Conservation (phyloP, 352 stramenopile genomes). For the Phytophthora pini region DNA sequence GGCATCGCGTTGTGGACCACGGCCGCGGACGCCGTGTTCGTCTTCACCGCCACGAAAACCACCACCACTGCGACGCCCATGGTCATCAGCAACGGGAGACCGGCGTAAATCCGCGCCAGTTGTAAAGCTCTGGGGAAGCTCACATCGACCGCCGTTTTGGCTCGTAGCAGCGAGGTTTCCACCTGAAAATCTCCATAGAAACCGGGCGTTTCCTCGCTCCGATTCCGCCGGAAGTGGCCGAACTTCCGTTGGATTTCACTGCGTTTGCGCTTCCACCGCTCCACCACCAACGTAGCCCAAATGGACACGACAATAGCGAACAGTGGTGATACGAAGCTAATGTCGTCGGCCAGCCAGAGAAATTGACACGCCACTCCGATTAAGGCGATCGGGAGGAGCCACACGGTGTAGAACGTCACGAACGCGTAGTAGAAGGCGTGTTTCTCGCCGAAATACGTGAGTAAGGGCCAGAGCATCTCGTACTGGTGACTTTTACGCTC, state of each 20-base stretch:
- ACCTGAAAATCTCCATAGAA: slow-evolving; percentile 84
- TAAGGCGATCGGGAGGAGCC: slow-evolving; percentile 67
- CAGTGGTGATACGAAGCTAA: slow-evolving; percentile 49
- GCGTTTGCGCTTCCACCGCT: slow-evolving; percentile 92
- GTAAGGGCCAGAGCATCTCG: slow-evolving; percentile 80
- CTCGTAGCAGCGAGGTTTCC: slow-evolving; percentile 38
- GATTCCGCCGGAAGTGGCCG: slow-evolving; percentile 74
- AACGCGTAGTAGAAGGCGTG: slow-evolving; percentile 85
- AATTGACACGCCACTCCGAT: slow-evolving; percentile 58
- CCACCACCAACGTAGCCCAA: slow-evolving; percentile 87
- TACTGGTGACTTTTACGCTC: slow-evolving; percentile 72
- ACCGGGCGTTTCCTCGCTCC: slow-evolving; percentile 48
- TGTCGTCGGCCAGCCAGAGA: slow-evolving; percentile 39
- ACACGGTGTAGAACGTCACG: slow-evolving; percentile 75
- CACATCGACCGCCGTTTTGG: slow-evolving; percentile 54
- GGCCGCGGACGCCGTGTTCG: slow-evolving; percentile 34
- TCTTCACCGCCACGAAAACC: slow-evolving; percentile 69
- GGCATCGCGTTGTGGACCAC: slow-evolving; percentile 36
- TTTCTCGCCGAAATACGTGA: slow-evolving; percentile 87
- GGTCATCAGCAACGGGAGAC: slow-evolving; percentile 56
- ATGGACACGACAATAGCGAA: slow-evolving; percentile 84
- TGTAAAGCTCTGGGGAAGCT: slow-evolving; percentile 71
- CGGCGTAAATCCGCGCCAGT: slow-evolving; percentile 63
- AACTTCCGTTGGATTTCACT: slow-evolving; percentile 81
- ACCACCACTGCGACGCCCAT: slow-evolving; percentile 59